These are phyloP conservation scores for Penicillium sp. DNA, from an alignment of 2,329 filamentous ascomycete species.

Conservation along the genomic window DNA sequence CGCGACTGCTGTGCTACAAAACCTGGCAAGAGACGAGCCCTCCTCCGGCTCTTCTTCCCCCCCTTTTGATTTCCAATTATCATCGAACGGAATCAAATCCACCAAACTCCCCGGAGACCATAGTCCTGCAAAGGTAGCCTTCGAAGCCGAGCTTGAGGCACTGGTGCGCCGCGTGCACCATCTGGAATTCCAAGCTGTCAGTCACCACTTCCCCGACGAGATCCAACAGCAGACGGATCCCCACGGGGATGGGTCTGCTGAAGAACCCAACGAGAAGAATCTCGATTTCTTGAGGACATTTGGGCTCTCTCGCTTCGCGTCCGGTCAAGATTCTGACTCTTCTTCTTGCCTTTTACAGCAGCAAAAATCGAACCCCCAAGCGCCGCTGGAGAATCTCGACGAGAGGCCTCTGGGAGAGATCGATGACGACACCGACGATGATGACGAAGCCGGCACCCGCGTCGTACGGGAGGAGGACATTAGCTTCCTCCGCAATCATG, in stretches of 20 bases:
- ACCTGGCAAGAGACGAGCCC: conserved; percentile 45
- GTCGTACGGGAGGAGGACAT: conserved; percentile 75
- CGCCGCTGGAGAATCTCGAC: conserved; percentile 38
- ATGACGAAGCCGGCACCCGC: conserved; percentile 54
- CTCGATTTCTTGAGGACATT: conserved; percentile 35
- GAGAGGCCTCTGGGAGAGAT: conserved; percentile 29
- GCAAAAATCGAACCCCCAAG: conserved; percentile 38
- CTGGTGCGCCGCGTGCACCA: conserved; percentile 76
- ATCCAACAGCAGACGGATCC: conserved; percentile 45
- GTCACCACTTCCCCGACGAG: conserved; percentile 68
- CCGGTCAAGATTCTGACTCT: conserved; percentile 37
- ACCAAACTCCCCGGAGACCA: conserved; percentile 77
- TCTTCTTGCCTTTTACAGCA: conserved; percentile 37
- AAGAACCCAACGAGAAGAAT: conserved; percentile 56
- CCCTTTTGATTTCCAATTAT: conserved; percentile 38
- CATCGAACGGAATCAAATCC: conserved; percentile 53
- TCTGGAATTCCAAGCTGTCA: conserved; percentile 75
- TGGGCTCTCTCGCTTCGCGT: conserved; percentile 36
- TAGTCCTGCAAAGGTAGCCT: conserved; percentile 70
- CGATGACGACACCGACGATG: conserved; percentile 38
- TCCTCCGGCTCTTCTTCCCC: conserved; percentile 35
- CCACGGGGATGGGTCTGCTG: conserved; percentile 59
- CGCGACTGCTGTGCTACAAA: conserved; percentile 48
- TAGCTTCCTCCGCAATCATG: conserved; percentile 81
- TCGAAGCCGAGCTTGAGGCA: conserved; percentile 81